phyloP scores from a whole-genome alignment of 495 filamentous ascomycete genomes.

The Rostrohypoxylon terebratum region DNA sequence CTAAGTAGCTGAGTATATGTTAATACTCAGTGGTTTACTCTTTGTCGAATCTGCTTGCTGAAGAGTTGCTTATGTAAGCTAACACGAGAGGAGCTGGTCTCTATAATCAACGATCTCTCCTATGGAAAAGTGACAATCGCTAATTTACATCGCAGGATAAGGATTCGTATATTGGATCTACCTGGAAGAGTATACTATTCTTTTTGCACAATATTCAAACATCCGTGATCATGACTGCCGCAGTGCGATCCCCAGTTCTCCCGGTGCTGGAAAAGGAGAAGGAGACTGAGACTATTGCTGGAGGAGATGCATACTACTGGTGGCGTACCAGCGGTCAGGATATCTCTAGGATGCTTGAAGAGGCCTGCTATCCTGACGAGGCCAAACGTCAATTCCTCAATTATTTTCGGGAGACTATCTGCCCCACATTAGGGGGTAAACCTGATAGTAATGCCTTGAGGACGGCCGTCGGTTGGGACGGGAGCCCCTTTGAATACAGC shows the following conservation, averaged over 20 bases:
- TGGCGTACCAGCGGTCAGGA: constrained; percentile 8
- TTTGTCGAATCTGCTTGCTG: background rate
- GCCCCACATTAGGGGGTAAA: constrained; percentile 1
- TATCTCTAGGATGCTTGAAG: constrained; percentile 6
- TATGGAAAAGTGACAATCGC: background rate
- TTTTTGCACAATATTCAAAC: background rate
- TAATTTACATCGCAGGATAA: background rate
- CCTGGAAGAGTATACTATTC: background rate
- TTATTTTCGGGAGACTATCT: constrained; percentile 9
- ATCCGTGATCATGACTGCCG: constrained; percentile 1
- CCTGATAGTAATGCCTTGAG: background rate
- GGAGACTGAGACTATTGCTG: background rate
- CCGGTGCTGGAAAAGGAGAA: background rate
- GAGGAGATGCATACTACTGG: constrained; percentile 1
- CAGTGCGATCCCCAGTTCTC: background rate
- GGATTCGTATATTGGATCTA: background rate
- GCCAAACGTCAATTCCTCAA: constrained; percentile 9
- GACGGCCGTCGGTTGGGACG: constrained; percentile 8
- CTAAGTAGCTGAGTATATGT: background rate
- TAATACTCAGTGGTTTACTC: background rate
- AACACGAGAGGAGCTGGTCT: background rate
- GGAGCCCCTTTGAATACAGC: constrained; percentile 12
- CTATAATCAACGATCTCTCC: background rate
- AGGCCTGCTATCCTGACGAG: background rate
- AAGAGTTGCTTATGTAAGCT: background rate